Evolutionary conservation across 2,329 filamentous ascomycete species (phyloP).

Genomic region (Scolecobasidium constrictum): DNA sequence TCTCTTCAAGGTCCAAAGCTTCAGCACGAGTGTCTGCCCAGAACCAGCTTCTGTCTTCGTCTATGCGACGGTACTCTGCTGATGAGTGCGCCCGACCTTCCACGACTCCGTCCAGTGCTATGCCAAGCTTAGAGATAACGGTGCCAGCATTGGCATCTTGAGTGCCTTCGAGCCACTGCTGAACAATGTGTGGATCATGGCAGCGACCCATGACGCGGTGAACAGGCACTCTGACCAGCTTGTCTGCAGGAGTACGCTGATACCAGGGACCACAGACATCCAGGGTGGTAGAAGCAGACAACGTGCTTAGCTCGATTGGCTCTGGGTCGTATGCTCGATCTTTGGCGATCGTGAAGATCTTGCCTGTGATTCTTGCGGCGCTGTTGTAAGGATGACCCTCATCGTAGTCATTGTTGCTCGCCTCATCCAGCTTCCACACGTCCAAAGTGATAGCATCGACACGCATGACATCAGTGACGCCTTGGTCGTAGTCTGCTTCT

Average conservation of each 20-base stretch:
- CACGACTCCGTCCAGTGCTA: conserved; percentile 35
- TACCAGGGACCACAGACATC: conserved; percentile 42
- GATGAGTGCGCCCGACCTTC: conserved; percentile 37
- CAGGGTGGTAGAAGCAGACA: conserved; percentile 26
- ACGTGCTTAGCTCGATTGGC: conserved; percentile 17
- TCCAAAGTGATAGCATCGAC: conserved; percentile 43
- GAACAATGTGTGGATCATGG: conserved; percentile 39
- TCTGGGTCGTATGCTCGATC: conserved; percentile 17
- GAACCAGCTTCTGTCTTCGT: conserved; percentile 38
- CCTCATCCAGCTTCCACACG: conserved; percentile 36
- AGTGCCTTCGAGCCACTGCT: conserved; percentile 28
- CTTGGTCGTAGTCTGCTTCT: conserved; percentile 5
- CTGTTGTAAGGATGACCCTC: conserved; percentile 35
- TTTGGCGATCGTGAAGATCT: conserved; percentile 32
- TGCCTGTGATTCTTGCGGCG: conserved; percentile 38
- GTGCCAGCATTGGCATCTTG: neutral
- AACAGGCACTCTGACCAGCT: conserved; percentile 36
- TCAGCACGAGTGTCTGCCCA: conserved; percentile 47
- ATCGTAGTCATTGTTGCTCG: conserved; percentile 34
- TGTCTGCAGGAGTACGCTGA: conserved; percentile 30
- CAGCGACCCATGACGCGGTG: conserved; percentile 43
- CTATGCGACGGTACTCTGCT: conserved; percentile 38
- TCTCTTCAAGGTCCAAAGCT: conserved; percentile 41
- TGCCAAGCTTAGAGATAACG: conserved; percentile 19
- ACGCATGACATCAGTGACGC: conserved; percentile 41